phyloP scores from a whole-genome alignment of 177 flowering plant genomes.

The Telopea speciosissima region DNA sequence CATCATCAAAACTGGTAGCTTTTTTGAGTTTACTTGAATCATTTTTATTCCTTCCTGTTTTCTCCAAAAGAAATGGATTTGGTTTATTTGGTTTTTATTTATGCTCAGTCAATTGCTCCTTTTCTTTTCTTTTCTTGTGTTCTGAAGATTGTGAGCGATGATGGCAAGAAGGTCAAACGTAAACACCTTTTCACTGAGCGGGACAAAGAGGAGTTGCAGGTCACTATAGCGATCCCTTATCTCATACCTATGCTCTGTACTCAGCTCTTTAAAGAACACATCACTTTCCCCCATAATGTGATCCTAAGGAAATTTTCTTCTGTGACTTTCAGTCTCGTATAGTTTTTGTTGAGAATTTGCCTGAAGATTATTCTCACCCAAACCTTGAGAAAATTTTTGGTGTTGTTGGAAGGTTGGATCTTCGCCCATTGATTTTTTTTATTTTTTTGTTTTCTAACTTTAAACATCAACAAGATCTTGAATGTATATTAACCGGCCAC shows the following conservation, averaged over 20 bases:
- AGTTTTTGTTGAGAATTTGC: constrained; percentile 87
- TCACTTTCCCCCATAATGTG: not conserved
- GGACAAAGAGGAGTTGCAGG: constrained; percentile 75
- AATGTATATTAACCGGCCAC: not conserved
- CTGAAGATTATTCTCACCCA: constrained; percentile 91
- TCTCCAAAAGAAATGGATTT: not conserved
- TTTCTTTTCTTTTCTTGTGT: not conserved
- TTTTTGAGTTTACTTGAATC: not conserved
- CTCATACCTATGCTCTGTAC: not conserved
- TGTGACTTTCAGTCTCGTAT: constrained; percentile 55
- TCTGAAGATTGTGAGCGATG: constrained; percentile 48
- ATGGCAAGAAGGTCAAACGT: constrained; percentile 63
- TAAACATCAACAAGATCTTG: not conserved
- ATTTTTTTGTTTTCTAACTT: no score
- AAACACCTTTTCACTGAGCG: constrained; percentile 50
- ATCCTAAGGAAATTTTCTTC: not conserved
- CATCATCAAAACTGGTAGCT: constrained; percentile 78
- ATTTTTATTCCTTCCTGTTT: not conserved
- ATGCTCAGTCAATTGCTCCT: not conserved
- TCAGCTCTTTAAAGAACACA: not conserved
- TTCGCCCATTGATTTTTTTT: not conserved
- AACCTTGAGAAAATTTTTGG: constrained; percentile 77
- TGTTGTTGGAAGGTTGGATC: constrained; percentile 75
- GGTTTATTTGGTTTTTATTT: not conserved
- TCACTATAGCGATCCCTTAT: constrained; percentile 3